Base-by-base conservation (phyloP, 352 stramenopile species). In the Globisporangium mamillatum region DNA sequence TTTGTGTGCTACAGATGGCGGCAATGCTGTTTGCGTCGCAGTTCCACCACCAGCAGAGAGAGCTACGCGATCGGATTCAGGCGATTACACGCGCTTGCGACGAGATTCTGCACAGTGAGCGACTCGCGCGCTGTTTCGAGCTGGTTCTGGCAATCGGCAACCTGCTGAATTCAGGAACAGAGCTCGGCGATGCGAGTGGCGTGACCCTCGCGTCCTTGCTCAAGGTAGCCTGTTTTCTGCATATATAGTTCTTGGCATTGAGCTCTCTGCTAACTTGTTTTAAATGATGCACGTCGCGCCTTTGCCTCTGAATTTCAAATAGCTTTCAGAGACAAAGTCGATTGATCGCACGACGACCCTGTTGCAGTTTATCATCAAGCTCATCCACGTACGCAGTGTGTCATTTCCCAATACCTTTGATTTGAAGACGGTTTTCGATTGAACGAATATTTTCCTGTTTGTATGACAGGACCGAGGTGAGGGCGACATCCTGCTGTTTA, bases 281-380 rank as follows among this genome's bases (percentile, higher is more conserved):
- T 58, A 9, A 58, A 46, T 36, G 3, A 8, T n/a, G n/a, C 1
- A 4, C 25, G 56, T 29, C 57, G n/a, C 22, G 22, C 64, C 9
- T 20, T 38, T 48, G 20, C 27, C 32, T 32, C 29, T 32, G 29
- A 32, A 8, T 32, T 27, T 22, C 29, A 1, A 41, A 1, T 70
- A 92, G 80, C 72, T 94, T 4, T 93, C 87, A 0, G 87, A 94
- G 59, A 94, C 87, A n/a, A 92, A 93, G 65, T 86, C 87, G 4
- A 77, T 92, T 14, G 85, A 93, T 65, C 79, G 83, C 67, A 90
- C 70, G 27, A 84, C 85, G 59, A 93, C 84, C 5, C 66, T 94
- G 2, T 70, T 93, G 44, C 84, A 93, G 53, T 94, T 92, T 55
- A 90, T 91, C 63, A 78, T 91, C 63, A 83, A 87, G 56, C 75